Base-by-base conservation (phyloP, 2,329 filamentous ascomycete species). In the Hortaea sp. region DNA sequence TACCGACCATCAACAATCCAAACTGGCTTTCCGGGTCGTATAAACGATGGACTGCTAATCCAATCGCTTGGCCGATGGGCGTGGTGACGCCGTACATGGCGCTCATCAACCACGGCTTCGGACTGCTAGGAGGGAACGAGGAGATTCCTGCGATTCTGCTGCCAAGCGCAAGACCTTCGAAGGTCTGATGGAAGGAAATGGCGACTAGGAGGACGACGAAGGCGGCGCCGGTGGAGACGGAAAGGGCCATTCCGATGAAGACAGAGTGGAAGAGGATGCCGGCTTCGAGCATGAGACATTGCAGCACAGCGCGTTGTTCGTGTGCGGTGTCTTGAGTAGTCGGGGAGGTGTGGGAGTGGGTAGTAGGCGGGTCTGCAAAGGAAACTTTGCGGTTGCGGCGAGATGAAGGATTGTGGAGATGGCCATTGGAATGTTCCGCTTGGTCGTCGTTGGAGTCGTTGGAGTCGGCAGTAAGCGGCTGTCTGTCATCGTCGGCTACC, bases 221-320 rank as follows among this genome's bases (percentile, higher is more conserved):
- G 4, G 79, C 76, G 5, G 71, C 67, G 1, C 83, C 78, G 1
- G 77, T 77, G 13, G 81, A 81, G 52, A 86, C 82, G 28, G 79
- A 82, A 28, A 86, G 67, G 0, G 83, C 84, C 73, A 85, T 83
- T 48, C 82, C 82, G 47, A 86, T 82, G 61, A 86, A 86, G 49
- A 88, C 76, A 50, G 80, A 85, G 66, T 88, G 84, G 62, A 88
- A 88, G 7, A 88, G 71, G 53, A 88, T 88, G 50, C 84, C 84
- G 47, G 84, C 81, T 63, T 88, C 84, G 5, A 88, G 74, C 2
- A 88, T 73, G 4, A 84, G 76, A 53, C 85, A 86, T 64, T 88
- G 84, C 56, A 86, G 71, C 2, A 84, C 75, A 62, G 81, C 77
- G 56, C 79, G 83, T 58, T 77, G 75, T 63, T 77, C 72, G 66